Evolutionary conservation across 73 alveolate genomes (phyloP).

Genomic region (Breviolum minutum): DNA sequence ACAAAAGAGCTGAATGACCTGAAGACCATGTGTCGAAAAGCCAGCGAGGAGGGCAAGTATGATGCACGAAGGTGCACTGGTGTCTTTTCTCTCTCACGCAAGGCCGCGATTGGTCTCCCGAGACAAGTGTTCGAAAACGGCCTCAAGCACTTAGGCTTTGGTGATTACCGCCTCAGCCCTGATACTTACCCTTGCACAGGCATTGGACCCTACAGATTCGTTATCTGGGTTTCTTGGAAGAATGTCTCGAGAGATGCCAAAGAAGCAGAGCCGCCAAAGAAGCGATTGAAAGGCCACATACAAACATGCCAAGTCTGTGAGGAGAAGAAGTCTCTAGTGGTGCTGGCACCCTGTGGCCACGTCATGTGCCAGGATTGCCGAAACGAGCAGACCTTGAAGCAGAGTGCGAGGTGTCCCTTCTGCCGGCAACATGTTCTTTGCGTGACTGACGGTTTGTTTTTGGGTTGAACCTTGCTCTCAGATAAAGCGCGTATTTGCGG

Average conservation of each 20-base stretch:
- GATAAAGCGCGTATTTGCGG: neutral
- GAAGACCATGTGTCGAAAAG: neutral
- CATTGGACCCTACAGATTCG: neutral
- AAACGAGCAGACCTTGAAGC: constrained; percentile 26
- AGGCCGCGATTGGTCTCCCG: neutral
- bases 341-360: constrained; percentile 81
- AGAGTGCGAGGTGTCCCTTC: constrained; percentile 27
- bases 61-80: neutral
- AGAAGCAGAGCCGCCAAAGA: constrained; percentile 24
- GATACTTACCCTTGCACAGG: neutral
- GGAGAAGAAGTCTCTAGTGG: constrained; percentile 10
- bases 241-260: constrained; percentile 3
- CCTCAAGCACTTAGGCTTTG: neutral
- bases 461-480: neutral
- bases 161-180: neutral
- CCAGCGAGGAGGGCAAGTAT: neutral
- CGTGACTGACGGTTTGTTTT: constrained; percentile 64
- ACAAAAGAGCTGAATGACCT: neutral
- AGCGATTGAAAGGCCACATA: constrained; percentile 10
- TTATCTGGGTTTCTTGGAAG: neutral
- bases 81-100: neutral
- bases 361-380: constrained; percentile 47
- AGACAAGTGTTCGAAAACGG: neutral
- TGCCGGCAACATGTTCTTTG: constrained; percentile 43
- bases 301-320: constrained; percentile 1